phyloP scores from a whole-genome alignment of 2,329 filamentous ascomycete species.

The Aspergillus uvarum region DNA sequence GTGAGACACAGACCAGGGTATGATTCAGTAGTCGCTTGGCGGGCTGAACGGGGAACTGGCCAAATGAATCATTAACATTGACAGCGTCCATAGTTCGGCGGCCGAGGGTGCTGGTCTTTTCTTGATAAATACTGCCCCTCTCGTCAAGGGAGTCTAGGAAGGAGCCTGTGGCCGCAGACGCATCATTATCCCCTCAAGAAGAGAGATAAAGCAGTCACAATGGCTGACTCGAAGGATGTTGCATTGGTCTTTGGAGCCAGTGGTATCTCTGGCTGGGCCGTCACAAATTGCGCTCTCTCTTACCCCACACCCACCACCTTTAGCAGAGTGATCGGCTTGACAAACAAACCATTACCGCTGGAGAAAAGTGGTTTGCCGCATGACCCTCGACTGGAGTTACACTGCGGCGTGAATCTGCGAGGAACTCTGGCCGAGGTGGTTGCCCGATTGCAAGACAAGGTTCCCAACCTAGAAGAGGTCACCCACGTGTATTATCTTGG shows the following conservation, averaged over 20 bases:
- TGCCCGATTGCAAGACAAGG: constrained; percentile 33
- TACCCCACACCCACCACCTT: constrained; percentile 32
- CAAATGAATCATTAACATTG: too few species aligned
- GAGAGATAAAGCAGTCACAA: not conserved
- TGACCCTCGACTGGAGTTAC: constrained; percentile 18
- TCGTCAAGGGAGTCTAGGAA: too few species aligned
- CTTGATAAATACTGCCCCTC: too few species aligned
- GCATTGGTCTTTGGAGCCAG: constrained; percentile 32
- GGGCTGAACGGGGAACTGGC: too few species aligned
- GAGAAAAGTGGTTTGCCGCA: constrained; percentile 20
- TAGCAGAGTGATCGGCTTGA: constrained; percentile 27
- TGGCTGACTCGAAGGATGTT: constrained; percentile 15
- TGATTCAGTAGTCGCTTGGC: too few species aligned
- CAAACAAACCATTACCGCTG: constrained; percentile 20
- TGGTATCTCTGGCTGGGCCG: constrained; percentile 35
- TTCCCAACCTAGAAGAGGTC: constrained; percentile 39
- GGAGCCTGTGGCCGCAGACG: not conserved
- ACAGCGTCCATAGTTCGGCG: too few species aligned
- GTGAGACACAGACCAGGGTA: too few species aligned
- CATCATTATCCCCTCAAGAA: not conserved
- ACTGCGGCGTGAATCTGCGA: constrained; percentile 28
- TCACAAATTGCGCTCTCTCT: constrained; percentile 23
- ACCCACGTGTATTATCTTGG: constrained; percentile 49
- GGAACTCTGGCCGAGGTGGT: constrained; percentile 32
- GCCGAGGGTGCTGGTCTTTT: too few species aligned